Conservation (phyloP, 2,329 filamentous ascomycete genomes). For the Pyrenochaeta sp. region DNA sequence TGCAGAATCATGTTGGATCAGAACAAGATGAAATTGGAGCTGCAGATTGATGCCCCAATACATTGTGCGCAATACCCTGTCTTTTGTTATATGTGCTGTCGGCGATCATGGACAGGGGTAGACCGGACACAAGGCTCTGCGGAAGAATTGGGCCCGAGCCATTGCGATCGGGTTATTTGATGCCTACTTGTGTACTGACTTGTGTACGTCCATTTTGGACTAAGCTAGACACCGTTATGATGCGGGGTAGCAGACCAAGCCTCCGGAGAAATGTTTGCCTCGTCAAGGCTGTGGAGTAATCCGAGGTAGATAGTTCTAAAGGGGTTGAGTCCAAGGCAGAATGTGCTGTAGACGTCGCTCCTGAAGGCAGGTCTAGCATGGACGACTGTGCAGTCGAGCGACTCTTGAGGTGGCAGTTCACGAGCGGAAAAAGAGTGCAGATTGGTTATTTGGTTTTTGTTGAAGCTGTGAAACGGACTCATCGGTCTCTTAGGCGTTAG, state of each 20-base stretch:
- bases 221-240: not conserved
- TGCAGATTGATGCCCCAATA: not conserved
- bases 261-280: not conserved
- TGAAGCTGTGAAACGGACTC: too few relatives aligned
- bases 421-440: too few relatives aligned
- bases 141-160: conserved; percentile 25
- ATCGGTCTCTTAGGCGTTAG: too few relatives aligned
- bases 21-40: not conserved
- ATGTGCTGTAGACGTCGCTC: too few relatives aligned
- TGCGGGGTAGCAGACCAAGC: conserved; percentile 1
- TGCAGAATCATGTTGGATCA: conserved; percentile 18
- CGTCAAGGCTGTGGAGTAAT: too few relatives aligned
- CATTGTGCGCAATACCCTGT: not conserved
- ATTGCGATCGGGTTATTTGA: conserved; percentile 5
- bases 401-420: too few relatives aligned
- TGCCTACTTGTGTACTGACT: not conserved
- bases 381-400: too few relatives aligned
- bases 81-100: conserved; percentile 3
- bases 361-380: too few relatives aligned
- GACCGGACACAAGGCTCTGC: not conserved
- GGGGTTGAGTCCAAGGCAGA: too few relatives aligned
- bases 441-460: too few relatives aligned
- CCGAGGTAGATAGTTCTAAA: too few relatives aligned
- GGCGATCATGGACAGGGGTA: conserved; percentile 3
- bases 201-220: not conserved